These are phyloP conservation scores for Atalantia buxifolia DNA, from an alignment of 345 rosid genomes.

Conservation along the genomic window DNA sequence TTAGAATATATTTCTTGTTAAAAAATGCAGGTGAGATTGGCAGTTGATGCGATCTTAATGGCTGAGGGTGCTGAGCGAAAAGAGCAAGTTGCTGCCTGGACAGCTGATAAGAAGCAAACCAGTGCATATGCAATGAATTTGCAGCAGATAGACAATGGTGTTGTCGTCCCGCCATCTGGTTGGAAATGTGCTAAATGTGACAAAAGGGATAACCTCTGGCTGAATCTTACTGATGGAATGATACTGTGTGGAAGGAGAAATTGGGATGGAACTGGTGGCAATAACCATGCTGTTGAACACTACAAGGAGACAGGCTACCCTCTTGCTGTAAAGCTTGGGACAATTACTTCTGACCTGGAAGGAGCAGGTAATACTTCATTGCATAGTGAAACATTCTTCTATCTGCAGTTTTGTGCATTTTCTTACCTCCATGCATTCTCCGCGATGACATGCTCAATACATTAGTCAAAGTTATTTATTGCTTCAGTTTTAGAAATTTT, in stretches of 20 bases:
- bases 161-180: slow-evolving; percentile 79
- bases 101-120: slow-evolving; percentile 76
- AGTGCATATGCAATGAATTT: slow-evolving; percentile 75
- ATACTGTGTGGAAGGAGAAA: slow-evolving; percentile 95
- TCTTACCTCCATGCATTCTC: background rate
- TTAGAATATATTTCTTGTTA: background rate
- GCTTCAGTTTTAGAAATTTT: background rate
- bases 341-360: slow-evolving; percentile 90
- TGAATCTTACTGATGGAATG: slow-evolving; percentile 96
- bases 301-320: slow-evolving; percentile 89
- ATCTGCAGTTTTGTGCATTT: background rate
- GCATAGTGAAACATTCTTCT: slow-evolving; percentile 7
- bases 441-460: background rate
- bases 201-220: slow-evolving; percentile 89
- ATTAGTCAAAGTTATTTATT: background rate
- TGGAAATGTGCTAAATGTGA: slow-evolving; percentile 96
- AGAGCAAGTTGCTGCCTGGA: slow-evolving; percentile 94
- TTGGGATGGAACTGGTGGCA: slow-evolving; percentile 99
- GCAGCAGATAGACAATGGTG: slow-evolving; percentile 75
- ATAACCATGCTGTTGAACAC: slow-evolving; percentile 89
- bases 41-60: slow-evolving; percentile 75
- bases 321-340: slow-evolving; percentile 97
- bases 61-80: slow-evolving; percentile 88
- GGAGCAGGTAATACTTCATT: slow-evolving; percentile 78
- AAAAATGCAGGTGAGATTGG: slow-evolving; percentile 71